Evolutionary conservation across 345 rosid genomes (phyloP).

Genomic region (Ricinus communis): DNA sequence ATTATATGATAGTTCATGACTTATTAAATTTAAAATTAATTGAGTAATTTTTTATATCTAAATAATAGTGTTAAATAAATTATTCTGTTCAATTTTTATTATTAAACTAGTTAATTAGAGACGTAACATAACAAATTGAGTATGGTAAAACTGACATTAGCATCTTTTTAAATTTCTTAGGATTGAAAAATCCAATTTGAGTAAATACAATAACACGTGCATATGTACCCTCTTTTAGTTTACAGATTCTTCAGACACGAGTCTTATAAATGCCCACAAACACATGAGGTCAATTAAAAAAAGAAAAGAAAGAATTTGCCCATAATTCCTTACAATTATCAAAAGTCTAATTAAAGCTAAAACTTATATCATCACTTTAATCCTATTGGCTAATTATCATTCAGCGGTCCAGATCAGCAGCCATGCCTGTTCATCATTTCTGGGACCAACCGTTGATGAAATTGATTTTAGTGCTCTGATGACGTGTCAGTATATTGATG

Average conservation of each 20-base stretch:
- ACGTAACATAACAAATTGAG: too few relatives aligned
- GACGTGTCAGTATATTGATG: background rate
- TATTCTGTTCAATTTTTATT: too few relatives aligned
- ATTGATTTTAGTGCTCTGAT: background rate
- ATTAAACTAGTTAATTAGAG: too few relatives aligned
- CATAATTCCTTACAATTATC: background rate
- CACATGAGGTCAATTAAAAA: background rate
- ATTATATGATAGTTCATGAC: too few relatives aligned
- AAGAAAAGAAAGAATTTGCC: background rate
- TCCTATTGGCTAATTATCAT: too few relatives aligned
- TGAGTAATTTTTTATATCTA: too few relatives aligned
- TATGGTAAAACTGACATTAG: background rate
- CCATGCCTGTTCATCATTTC: background rate
- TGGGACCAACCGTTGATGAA: background rate
- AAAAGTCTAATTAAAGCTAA: too few relatives aligned
- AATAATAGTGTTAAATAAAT: too few relatives aligned
- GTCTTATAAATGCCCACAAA: background rate
- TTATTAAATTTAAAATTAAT: too few relatives aligned
- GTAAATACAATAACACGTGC: background rate
- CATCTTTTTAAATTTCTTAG: background rate
- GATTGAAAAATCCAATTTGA: background rate
- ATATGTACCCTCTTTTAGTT: background rate
- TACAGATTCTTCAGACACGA: background rate
- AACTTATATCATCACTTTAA: too few relatives aligned
- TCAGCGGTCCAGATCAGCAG: background rate